Conservation (phyloP, 1,139 yeast species). For the Blastobotrys serpentis region DNA sequence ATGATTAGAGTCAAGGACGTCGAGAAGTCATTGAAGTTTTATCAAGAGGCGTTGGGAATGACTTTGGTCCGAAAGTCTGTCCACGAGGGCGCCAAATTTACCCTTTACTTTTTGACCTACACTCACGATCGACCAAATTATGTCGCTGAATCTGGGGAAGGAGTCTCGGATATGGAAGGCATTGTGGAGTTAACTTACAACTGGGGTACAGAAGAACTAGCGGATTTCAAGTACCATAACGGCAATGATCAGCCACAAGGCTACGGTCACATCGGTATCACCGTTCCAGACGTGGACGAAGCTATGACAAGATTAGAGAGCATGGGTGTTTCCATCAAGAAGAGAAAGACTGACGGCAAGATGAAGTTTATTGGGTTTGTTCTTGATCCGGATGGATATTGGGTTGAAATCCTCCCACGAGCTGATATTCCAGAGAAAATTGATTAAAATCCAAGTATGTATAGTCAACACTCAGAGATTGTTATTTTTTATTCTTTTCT, state of each 20-base stretch:
- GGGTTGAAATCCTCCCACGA: slow-evolving; percentile 65
- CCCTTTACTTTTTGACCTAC: slow-evolving; percentile 82
- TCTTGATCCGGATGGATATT: slow-evolving; percentile 91
- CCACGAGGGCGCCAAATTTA: slow-evolving; percentile 70
- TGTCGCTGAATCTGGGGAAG: slow-evolving; percentile 31
- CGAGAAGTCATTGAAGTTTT: slow-evolving; percentile 67
- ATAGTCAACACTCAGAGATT: neutral
- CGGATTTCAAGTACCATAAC: slow-evolving; percentile 73
- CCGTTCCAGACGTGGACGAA: slow-evolving; percentile 63
- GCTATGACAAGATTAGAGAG: slow-evolving; percentile 53
- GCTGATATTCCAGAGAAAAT: slow-evolving; percentile 32
- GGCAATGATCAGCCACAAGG: slow-evolving; percentile 82
- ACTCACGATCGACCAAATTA: slow-evolving; percentile 40
- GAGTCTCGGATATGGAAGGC: slow-evolving; percentile 51
- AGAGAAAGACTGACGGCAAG: slow-evolving; percentile 57
- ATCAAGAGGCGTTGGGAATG: slow-evolving; percentile 78
- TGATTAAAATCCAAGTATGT: neutral
- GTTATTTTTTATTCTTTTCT: too few species aligned
- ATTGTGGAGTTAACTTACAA: slow-evolving; percentile 88
- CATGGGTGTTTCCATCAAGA: slow-evolving; percentile 49
- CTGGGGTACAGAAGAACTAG: slow-evolving; percentile 88
- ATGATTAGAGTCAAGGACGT: slow-evolving; percentile 94
- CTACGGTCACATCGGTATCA: slow-evolving; percentile 79
- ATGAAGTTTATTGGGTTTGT: slow-evolving; percentile 69
- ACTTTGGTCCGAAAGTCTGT: slow-evolving; percentile 57